phyloP scores from a whole-genome alignment of 2,329 filamentous ascomycete genomes.

The Ramularia endophylla region DNA sequence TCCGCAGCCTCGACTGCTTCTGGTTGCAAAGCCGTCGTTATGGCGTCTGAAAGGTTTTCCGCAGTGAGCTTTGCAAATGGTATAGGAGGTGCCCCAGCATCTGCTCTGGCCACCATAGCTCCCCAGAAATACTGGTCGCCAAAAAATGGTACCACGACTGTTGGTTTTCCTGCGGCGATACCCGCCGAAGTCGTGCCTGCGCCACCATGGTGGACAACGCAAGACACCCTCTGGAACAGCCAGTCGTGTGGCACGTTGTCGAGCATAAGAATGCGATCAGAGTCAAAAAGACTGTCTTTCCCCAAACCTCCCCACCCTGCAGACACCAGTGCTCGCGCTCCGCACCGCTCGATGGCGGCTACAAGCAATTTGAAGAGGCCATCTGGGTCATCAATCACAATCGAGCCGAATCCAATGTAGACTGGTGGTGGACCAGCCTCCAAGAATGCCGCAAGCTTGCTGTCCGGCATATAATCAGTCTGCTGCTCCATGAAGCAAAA shows the following conservation, averaged over 20 bases:
- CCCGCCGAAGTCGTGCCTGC: slow-evolving; percentile 53
- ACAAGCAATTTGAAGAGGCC: slow-evolving; percentile 64
- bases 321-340: slow-evolving; percentile 63
- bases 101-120: slow-evolving; percentile 37
- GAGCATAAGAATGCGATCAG: not conserved
- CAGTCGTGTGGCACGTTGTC: slow-evolving; percentile 51
- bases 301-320: slow-evolving; percentile 55
- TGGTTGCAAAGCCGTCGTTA: no score
- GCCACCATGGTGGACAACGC: slow-evolving; percentile 53
- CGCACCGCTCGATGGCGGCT: slow-evolving; percentile 51
- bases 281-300: not conserved
- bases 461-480: not conserved
- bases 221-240: slow-evolving; percentile 49
- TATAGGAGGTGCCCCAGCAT: slow-evolving; percentile 63
- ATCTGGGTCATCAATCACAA: slow-evolving; percentile 63
- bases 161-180: slow-evolving; percentile 44
- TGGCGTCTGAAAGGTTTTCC: slow-evolving; percentile 37
- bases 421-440: slow-evolving; percentile 53
- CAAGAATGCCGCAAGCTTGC: slow-evolving; percentile 41
- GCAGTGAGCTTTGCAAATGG: slow-evolving; percentile 62
- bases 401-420: slow-evolving; percentile 69
- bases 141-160: slow-evolving; percentile 51
- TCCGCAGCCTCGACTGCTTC: no score
- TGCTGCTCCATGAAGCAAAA: not conserved
- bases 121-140: slow-evolving; percentile 53